phyloP scores from a whole-genome alignment of 2,329 filamentous ascomycete genomes.

The Talaromyces sp. region DNA sequence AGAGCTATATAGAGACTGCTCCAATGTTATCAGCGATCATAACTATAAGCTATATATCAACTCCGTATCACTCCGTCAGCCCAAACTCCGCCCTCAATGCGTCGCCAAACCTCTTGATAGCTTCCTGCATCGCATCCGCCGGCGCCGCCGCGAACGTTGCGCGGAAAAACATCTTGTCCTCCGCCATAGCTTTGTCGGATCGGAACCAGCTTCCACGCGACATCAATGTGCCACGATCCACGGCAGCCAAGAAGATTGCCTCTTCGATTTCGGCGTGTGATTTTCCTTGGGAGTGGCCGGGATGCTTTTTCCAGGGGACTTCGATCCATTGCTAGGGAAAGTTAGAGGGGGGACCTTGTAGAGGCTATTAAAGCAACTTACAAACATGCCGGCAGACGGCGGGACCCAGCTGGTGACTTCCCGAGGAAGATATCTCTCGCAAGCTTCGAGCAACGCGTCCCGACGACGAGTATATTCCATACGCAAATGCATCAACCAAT shows the following conservation, averaged over 20 bases:
- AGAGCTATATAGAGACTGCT: not conserved
- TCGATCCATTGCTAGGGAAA: constrained; percentile 46
- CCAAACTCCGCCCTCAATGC: constrained; percentile 64
- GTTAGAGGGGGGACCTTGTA: constrained; percentile 7
- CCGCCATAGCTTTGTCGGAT: constrained; percentile 61
- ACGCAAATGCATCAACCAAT: constrained; percentile 82
- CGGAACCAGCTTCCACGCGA: constrained; percentile 89
- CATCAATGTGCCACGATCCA: constrained; percentile 73
- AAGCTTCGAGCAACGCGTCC: constrained; percentile 71
- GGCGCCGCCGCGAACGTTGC: constrained; percentile 83
- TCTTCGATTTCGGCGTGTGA: constrained; percentile 63
- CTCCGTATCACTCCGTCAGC: constrained; percentile 29
- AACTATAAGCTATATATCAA: not conserved
- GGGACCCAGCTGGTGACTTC: constrained; percentile 73
- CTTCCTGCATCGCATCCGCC: constrained; percentile 64
- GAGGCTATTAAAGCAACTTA: constrained; percentile 48
- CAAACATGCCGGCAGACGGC: constrained; percentile 90
- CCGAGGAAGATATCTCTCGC: constrained; percentile 68
- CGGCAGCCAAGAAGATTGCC: constrained; percentile 73
- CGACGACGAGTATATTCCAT: constrained; percentile 76
- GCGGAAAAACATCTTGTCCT: constrained; percentile 74
- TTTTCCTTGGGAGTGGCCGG: constrained; percentile 36
- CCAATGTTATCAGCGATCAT: not conserved
- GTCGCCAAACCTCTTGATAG: constrained; percentile 70
- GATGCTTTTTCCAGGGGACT: constrained; percentile 46